Evolutionary conservation across 1,284 basidiomycete genomes (phyloP).

Genomic region (Stereum hirsutum): DNA sequence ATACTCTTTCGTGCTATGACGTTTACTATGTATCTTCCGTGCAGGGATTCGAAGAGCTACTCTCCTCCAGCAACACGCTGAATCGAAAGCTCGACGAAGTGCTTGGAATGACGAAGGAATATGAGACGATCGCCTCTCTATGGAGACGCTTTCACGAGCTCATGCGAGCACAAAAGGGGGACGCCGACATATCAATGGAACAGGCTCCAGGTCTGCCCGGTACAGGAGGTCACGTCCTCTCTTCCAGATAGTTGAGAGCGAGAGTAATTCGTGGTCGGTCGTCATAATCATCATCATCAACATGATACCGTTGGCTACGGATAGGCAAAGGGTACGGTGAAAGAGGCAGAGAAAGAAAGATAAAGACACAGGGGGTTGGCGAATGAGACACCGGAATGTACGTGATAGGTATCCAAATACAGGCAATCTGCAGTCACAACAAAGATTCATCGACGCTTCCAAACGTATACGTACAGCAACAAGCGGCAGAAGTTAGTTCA

Average conservation of each 20-base stretch:
- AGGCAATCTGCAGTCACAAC: slow-evolving; percentile 27
- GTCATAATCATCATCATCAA: no score
- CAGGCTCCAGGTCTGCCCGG: slow-evolving; percentile 42
- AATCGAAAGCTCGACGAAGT: slow-evolving; percentile 93
- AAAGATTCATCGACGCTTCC: no score
- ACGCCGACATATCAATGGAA: slow-evolving; percentile 22
- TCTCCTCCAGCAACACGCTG: slow-evolving; percentile 81
- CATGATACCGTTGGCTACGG: no score
- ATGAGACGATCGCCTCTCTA: slow-evolving; percentile 80
- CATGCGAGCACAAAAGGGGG: slow-evolving; percentile 48
- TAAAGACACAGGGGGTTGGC: no score
- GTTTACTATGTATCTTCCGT: neutral
- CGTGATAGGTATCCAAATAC: slow-evolving; percentile 40
- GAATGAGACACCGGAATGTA: neutral
- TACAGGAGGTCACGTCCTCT: slow-evolving; percentile 59
- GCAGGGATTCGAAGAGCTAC: slow-evolving; percentile 85
- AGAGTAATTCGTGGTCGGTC: no score
- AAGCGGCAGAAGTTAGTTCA: slow-evolving; percentile 15
- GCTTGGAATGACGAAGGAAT: slow-evolving; percentile 86
- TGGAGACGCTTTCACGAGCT: slow-evolving; percentile 81
- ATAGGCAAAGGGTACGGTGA: neutral
- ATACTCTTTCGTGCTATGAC: neutral
- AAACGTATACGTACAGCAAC: no score
- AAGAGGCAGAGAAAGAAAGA: neutral
- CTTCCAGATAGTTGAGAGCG: slow-evolving; percentile 24